phyloP scores from a whole-genome alignment of 2,329 filamentous ascomycete genomes.

The Monilinia fructigena region DNA sequence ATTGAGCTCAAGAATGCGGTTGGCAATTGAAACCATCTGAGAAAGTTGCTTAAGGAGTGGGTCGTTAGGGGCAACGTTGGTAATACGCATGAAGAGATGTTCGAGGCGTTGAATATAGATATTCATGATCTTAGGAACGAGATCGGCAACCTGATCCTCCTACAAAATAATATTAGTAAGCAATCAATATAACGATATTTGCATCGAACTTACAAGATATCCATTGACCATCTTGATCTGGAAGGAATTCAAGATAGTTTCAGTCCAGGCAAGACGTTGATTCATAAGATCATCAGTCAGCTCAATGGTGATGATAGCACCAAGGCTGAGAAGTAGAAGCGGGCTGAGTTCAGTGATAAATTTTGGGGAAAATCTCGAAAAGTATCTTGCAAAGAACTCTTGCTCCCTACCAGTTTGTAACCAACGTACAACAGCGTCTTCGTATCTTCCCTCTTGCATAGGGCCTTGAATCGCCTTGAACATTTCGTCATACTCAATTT shows the following conservation, averaged over 20 bases:
- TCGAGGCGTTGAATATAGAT: slow-evolving; percentile 54
- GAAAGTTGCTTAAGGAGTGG: slow-evolving; percentile 50
- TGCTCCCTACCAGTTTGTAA: slow-evolving; percentile 62
- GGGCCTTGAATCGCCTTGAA: slow-evolving; percentile 60
- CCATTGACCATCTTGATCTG: slow-evolving; percentile 36
- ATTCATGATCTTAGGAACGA: slow-evolving; percentile 57
- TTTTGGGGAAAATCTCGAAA: slow-evolving; percentile 51
- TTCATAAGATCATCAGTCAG: slow-evolving; percentile 53
- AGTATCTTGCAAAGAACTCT: slow-evolving; percentile 59
- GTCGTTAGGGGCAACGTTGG: slow-evolving; percentile 49
- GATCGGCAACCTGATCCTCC: slow-evolving; percentile 55
- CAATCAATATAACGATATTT: background rate
- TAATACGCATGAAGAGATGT: slow-evolving; percentile 52
- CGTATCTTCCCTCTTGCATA: slow-evolving; percentile 60
- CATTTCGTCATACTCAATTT: slow-evolving; percentile 53
- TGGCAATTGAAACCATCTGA: slow-evolving; percentile 43
- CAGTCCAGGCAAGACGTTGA: slow-evolving; percentile 60
- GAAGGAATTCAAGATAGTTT: slow-evolving; percentile 57
- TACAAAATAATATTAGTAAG: slow-evolving; percentile 40
- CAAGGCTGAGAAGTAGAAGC: slow-evolving; percentile 62
- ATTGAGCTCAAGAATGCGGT: slow-evolving; percentile 37
- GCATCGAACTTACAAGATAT: slow-evolving; percentile 39
- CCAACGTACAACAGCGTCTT: slow-evolving; percentile 65
- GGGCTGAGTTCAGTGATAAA: slow-evolving; percentile 58
- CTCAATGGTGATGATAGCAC: slow-evolving; percentile 61